These are phyloP conservation scores for Monilinia laxa DNA, from an alignment of 2,329 filamentous ascomycete species.

Conservation along the genomic window DNA sequence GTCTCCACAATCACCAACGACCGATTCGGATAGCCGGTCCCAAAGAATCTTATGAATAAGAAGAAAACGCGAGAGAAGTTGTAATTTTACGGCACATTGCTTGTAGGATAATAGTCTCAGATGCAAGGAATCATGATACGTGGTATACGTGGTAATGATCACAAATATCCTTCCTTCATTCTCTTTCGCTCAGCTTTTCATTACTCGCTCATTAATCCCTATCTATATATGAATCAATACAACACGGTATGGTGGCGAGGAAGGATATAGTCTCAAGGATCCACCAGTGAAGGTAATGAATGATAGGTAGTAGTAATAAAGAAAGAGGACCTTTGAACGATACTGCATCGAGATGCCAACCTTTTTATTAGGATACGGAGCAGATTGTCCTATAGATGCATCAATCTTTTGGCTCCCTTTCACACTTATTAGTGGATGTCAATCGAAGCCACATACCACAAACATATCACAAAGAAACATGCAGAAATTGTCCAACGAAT, in stretches of 20 bases:
- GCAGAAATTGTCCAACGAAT: conserved; percentile 8
- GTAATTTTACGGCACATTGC: conserved; percentile 13
- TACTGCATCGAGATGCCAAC: neutral
- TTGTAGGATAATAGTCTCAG: conserved; percentile 18
- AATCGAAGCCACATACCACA: conserved; percentile 19
- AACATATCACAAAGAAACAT: conserved; percentile 9
- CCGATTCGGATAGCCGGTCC: neutral
- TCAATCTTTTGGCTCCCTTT: neutral
- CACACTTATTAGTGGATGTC: conserved; percentile 8
- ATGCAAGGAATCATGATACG: conserved; percentile 18
- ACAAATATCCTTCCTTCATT: neutral
- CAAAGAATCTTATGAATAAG: neutral
- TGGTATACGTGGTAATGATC: conserved; percentile 8
- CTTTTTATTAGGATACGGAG: too few relatives aligned
- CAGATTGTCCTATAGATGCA: neutral
- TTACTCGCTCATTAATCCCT: neutral
- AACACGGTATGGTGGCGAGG: neutral
- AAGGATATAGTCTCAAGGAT: neutral
- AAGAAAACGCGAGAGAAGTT: conserved; percentile 5
- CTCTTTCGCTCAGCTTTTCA: neutral
- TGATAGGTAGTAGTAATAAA: neutral
- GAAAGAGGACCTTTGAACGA: neutral
- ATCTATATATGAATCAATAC: neutral
- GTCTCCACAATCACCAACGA: conserved; percentile 18
- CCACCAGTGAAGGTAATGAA: neutral